phyloP scores from a whole-genome alignment of 2,329 filamentous ascomycete species.

The Scedosporium apiospermum region DNA sequence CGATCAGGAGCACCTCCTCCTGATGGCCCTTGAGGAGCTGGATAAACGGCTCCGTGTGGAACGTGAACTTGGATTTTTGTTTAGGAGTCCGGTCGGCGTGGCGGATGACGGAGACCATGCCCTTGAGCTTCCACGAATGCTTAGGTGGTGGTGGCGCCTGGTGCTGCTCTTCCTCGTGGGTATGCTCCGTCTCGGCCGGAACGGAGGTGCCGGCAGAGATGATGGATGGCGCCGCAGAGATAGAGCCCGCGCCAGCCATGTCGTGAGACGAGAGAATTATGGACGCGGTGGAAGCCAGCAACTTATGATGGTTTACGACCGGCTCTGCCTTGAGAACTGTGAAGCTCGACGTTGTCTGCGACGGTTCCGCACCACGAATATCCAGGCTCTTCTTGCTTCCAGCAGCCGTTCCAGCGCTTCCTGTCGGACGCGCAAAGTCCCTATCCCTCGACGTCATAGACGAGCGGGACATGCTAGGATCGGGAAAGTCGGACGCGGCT shows the following conservation, averaged over 20 bases:
- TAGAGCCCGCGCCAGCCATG: slow-evolving; percentile 15
- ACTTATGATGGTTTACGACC: slow-evolving; percentile 6
- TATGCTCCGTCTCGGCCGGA: slow-evolving; percentile 20
- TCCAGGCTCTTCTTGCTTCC: slow-evolving; percentile 7
- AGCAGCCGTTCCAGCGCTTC: neutral
- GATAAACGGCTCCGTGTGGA: slow-evolving; percentile 93
- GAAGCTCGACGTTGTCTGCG: neutral
- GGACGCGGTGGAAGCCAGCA: neutral
- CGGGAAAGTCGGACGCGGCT: slow-evolving; percentile 29
- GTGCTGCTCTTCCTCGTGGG: slow-evolving; percentile 24
- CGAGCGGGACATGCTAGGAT: slow-evolving; percentile 23
- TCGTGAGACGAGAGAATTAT: neutral
- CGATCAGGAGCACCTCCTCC: slow-evolving; percentile 90
- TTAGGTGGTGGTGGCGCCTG: slow-evolving; percentile 64
- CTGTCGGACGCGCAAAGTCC: neutral
- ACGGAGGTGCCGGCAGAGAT: slow-evolving; percentile 28
- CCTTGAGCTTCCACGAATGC: slow-evolving; percentile 96
- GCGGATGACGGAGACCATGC: slow-evolving; percentile 90
- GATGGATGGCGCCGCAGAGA: slow-evolving; percentile 28
- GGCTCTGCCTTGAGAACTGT: slow-evolving; percentile 6
- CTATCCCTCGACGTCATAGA: neutral
- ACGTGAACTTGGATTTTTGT: slow-evolving; percentile 99
- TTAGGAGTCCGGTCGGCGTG: slow-evolving; percentile 97
- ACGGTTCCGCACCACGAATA: neutral
- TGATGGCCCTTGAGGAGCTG: slow-evolving; percentile 90